Evolutionary conservation across 345 rosid species (phyloP), one percentile per base, ranked within the genome.

Genomic region (Bruguiera sexangula): DNA sequence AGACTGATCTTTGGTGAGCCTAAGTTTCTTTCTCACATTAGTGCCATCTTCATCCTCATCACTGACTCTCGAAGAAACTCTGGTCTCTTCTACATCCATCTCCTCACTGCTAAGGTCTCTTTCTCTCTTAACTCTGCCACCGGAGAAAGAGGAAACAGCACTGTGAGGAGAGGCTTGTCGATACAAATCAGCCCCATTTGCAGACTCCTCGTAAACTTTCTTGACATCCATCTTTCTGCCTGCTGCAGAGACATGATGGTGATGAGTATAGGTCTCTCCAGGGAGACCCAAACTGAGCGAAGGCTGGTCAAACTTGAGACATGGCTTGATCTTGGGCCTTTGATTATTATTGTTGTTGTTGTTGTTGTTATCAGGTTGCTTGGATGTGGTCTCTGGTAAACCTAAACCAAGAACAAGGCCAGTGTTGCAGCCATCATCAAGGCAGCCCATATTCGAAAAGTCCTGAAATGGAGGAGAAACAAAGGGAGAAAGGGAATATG

Each of bases 21-120:
- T 74, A 60, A 85, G 85, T 73, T 85, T 80, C 74, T 83, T 83
- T 66, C 97, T 87, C 6, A 90, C 85, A 78, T 85, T 86, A 67
- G 78, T 70, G 55, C 85, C 91, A 55, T 86, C 79, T 60, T 75
- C 75, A 51, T 75, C 79, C 39, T 75, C 79, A 67, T 70, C 75
- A 30, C 75, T 70, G 30, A 61, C 30, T 32, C 75, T 70, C 5
- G 79, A 75, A 66, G 71, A 70, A 60, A 75, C 60, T 31, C 75
- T 43, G 50, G 50, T 75, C 46, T 70, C 71, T 21, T 75, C 68
- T 21, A 20, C 75, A 6, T 69, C 79, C 15, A 60, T 53, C 1
- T 75, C 79, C 21, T 75, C 79, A 29, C 75, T 77, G 78, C 83
- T 82, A 21, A 83, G 65, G 31, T 89, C 98, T 84, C 96, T 70